These are phyloP conservation scores for Quercus mongolica DNA, from an alignment of 306 rosid genomes.

Conservation along the genomic window DNA sequence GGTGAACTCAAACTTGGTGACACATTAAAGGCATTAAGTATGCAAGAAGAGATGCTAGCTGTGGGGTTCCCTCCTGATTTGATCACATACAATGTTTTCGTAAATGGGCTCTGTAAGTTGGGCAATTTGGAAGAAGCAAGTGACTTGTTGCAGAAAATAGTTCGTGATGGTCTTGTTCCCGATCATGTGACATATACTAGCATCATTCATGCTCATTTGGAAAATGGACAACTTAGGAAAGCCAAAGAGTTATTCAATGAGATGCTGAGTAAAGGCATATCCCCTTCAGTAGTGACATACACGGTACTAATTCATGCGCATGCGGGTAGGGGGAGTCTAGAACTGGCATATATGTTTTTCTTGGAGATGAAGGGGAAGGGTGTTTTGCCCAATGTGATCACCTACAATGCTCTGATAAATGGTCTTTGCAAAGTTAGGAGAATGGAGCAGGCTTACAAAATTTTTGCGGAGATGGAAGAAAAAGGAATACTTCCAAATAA, in stretches of 20 bases:
- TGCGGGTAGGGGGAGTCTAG: constrained; percentile 54
- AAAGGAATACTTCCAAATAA: constrained; percentile 68
- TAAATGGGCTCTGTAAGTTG: constrained; percentile 54
- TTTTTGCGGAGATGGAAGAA: constrained; percentile 57
- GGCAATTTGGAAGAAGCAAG: constrained; percentile 56
- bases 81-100: constrained; percentile 60
- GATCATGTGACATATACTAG: constrained; percentile 77
- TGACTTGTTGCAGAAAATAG: constrained; percentile 50
- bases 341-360: constrained; percentile 55
- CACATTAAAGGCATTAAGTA: constrained; percentile 46
- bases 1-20: constrained; percentile 71
- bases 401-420: constrained; percentile 77
- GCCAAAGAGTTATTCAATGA: constrained; percentile 55
- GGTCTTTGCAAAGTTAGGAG: constrained; percentile 63
- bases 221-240: constrained; percentile 47
- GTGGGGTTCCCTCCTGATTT: constrained; percentile 65
- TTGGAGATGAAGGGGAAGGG: constrained; percentile 64
- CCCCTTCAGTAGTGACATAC: constrained; percentile 78
- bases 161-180: constrained; percentile 42
- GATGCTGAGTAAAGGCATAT: constrained; percentile 59
- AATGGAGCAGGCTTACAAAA: constrained; percentile 51
- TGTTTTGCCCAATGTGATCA: constrained; percentile 67
- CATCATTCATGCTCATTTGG: constrained; percentile 65
- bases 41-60: constrained; percentile 75
- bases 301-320: constrained; percentile 67